A percentile compares a stretch with the other conserved stretches of the same genome.
These are phyloP conservation scores for Panus rudis DNA, from an alignment of 768 basidiomycete species.

Conservation along the genomic window DNA sequence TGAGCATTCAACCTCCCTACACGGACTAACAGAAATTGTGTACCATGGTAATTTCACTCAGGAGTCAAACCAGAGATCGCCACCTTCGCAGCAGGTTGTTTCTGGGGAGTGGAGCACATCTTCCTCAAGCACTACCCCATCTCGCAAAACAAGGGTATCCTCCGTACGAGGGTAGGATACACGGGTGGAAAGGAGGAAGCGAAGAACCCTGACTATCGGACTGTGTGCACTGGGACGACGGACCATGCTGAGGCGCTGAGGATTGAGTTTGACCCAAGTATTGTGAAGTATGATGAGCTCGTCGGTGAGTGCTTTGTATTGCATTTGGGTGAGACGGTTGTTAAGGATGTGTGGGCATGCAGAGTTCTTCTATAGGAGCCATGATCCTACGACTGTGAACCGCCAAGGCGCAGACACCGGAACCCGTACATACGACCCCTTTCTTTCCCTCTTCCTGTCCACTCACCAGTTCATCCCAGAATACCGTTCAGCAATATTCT, in stretches of 20 bases:
- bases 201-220: slow-evolving; percentile 55
- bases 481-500: slow-evolving; percentile 92
- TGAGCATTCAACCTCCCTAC: neutral
- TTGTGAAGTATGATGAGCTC: slow-evolving; percentile 77
- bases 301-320: slow-evolving; percentile 51
- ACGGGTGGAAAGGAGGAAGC: slow-evolving; percentile 59
- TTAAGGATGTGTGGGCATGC: slow-evolving; percentile 1
- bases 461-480: slow-evolving; percentile 36
- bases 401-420: slow-evolving; percentile 74
- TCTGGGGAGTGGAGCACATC: slow-evolving; percentile 86
- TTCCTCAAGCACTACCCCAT: slow-evolving; percentile 76
- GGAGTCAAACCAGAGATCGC: slow-evolving; percentile 35
- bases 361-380: slow-evolving; percentile 95
- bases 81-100: slow-evolving; percentile 61
- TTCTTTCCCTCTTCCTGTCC: neutral
- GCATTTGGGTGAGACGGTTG: neutral
- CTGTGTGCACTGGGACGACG: slow-evolving; percentile 77
- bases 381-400: slow-evolving; percentile 84
- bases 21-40: too few species aligned
- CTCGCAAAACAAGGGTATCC: slow-evolving; percentile 62
- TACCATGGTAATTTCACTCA: neutral
- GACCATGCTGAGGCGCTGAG: slow-evolving; percentile 84
- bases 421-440: slow-evolving; percentile 48
- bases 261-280: slow-evolving; percentile 77
- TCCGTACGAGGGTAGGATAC: slow-evolving; percentile 73